Evolutionary conservation across 1,284 basidiomycete genomes (phyloP), one percentile per base, ranked within the genome.

Genomic region (Irpex sp.): DNA sequence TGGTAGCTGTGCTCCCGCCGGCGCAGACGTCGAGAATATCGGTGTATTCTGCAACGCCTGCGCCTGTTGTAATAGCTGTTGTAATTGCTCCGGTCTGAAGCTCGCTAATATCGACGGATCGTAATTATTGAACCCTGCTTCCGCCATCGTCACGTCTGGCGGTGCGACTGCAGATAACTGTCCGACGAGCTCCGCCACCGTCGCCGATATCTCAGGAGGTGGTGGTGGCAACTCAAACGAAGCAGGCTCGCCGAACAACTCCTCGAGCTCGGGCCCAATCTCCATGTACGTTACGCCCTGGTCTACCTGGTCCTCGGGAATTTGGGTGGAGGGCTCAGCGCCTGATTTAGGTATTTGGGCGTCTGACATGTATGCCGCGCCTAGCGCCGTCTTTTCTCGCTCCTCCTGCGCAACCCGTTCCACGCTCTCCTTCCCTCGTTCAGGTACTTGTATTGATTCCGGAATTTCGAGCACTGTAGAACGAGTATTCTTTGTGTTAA

Each of bases 311-410:
- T 89, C 89, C 68, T 89, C 88, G 49, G 82, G 72, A 66, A 90
- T 81, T 69, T 81, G 79, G 64, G 74, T 73, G 17, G 81, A 70
- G n/a, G 87, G 85, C 74, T 93, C 91, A 40, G 82, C 82, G n/a
- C 92, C 89, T 63, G 86, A 82, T 59, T 91, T 88, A 21, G 92
- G 91, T 70, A 92, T 88, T 67, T 89, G 87, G 57, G 81, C 79
- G 44, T 80, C 74, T 15, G 81, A 82, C 79, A 89, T 85, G 73
- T 93, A 93, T 38, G 90, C 73, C 54, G 91, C 90, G 44, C 83
- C 82, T 36, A 93, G 79, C 47, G 89, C 87, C n/a, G 84, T 88
- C 73, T 86, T 84, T 72, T 93, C 92, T 62, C 91, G 85, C 73
- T 86, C 81, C 72, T 89, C 91, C 74, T 93, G 91, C 15, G 77